These are phyloP conservation scores for Neurospora pannonica DNA, from an alignment of 495 filamentous ascomycete species.

Conservation along the genomic window DNA sequence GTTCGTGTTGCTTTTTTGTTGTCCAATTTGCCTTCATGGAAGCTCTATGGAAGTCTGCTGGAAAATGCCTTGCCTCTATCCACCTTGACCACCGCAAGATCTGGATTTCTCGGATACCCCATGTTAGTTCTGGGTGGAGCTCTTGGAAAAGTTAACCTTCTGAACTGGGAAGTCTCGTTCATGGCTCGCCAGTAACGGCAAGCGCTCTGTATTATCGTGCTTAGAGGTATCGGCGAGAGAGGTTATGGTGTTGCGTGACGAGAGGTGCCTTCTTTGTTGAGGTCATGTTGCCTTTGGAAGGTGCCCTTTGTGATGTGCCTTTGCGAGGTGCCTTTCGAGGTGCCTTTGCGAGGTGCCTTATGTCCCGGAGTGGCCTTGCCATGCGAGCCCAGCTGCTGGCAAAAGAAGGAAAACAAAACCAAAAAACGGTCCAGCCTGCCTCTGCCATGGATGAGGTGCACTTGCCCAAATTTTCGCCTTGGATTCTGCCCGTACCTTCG, in stretches of 20 bases:
- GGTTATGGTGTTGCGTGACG: not conserved
- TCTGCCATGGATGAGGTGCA: not conserved
- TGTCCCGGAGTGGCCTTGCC: not conserved
- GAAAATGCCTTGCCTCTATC: not conserved
- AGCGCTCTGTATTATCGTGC: not conserved
- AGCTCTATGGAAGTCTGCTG: not conserved
- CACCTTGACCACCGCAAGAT: not conserved
- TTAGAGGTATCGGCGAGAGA: not conserved
- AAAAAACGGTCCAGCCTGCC: not conserved
- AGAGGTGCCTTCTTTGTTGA: not conserved
- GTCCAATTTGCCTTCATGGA: not conserved
- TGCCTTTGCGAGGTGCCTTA: not conserved
- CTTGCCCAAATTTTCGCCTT: not conserved
- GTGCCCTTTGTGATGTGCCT: not conserved
- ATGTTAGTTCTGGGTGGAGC: not conserved
- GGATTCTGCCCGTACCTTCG: not conserved
- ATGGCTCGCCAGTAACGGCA: not conserved
- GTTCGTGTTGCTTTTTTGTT: not conserved
- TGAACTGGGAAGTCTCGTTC: not conserved
- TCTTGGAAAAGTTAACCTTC: not conserved
- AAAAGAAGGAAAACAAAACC: not conserved
- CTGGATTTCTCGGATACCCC: not conserved
- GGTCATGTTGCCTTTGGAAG: not conserved
- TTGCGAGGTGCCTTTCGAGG: not conserved
- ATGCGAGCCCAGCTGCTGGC: not conserved